Conservation (phyloP, 257 asterid species). For the Phtheirospermum japonicum region DNA sequence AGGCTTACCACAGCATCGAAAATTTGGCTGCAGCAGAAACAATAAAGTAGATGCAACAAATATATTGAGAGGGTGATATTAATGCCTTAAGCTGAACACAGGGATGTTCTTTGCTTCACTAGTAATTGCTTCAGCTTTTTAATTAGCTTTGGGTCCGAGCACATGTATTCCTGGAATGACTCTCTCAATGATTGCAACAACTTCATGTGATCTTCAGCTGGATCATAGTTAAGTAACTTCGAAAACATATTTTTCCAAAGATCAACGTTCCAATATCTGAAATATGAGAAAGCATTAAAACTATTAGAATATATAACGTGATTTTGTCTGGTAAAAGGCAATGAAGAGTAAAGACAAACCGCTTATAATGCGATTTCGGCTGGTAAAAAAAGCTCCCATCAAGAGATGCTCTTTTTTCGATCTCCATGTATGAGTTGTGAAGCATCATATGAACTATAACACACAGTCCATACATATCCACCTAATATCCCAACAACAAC, state of each 20-base stretch:
- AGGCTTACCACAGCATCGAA: conserved; percentile 12
- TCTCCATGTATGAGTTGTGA: conserved; percentile 79
- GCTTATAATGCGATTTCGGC: conserved; percentile 68
- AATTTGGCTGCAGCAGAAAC: neutral
- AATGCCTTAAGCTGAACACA: conserved; percentile 58
- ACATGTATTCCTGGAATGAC: conserved; percentile 73
- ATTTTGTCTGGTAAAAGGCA: too few relatives aligned
- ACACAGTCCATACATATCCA: conserved; percentile 79
- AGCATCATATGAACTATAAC: conserved; percentile 88
- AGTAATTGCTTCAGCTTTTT: conserved; percentile 66
- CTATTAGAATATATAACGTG: neutral
- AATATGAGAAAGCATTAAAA: conserved; percentile 6
- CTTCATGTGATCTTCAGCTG: conserved; percentile 54
- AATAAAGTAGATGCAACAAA: neutral
- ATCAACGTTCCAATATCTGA: conserved; percentile 76
- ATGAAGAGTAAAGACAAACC: conserved; percentile 38
- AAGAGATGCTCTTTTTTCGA: conserved; percentile 47
- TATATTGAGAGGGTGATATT: conserved; percentile 7
- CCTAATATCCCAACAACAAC: conserved; percentile 40
- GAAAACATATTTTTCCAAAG: conserved; percentile 75
- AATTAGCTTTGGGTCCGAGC: conserved; percentile 66
- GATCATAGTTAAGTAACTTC: conserved; percentile 60
- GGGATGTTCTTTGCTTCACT: conserved; percentile 66
- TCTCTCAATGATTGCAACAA: conserved; percentile 52
- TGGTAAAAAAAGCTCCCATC: conserved; percentile 56